These are phyloP conservation scores for Jacaranda mimosifolia DNA, from an alignment of 257 asterid species.

Conservation along the genomic window DNA sequence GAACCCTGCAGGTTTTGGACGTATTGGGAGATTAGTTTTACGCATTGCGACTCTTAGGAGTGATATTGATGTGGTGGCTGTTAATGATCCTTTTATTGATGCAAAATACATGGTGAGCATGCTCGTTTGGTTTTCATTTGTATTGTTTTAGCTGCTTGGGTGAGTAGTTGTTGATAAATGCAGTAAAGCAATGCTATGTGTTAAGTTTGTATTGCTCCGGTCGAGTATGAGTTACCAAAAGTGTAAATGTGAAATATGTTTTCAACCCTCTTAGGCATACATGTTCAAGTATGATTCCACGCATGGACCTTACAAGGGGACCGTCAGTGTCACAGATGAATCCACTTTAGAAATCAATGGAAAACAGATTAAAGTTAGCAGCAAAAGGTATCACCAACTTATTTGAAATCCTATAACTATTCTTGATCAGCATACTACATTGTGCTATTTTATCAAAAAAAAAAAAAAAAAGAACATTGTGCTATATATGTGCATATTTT, in stretches of 20 bases:
- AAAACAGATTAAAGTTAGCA: constrained; percentile 74
- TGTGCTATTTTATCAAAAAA: too few species aligned
- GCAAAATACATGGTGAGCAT: constrained; percentile 92
- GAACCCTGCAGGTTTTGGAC: constrained; percentile 83
- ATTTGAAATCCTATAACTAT: constrained; percentile 10
- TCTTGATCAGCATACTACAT: constrained; percentile 13
- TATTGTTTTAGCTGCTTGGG: neutral
- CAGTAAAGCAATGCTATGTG: neutral
- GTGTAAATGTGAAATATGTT: constrained; percentile 22
- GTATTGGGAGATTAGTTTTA: constrained; percentile 91
- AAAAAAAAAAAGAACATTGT: too few species aligned
- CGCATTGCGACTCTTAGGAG: constrained; percentile 88
- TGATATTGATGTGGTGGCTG: constrained; percentile 97
- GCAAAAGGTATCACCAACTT: constrained; percentile 66
- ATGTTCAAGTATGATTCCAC: constrained; percentile 98
- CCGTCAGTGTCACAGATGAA: constrained; percentile 73
- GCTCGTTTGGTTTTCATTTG: constrained; percentile 26
- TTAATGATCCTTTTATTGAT: constrained; percentile 95
- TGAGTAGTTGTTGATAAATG: neutral
- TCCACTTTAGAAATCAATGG: constrained; percentile 95
- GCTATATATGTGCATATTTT: neutral
- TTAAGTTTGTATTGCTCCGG: neutral
- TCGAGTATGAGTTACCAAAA: neutral
- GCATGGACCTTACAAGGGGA: constrained; percentile 87
- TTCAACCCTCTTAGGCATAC: constrained; percentile 71